These are phyloP conservation scores for Beauveria brongniartii DNA, from an alignment of 2,329 filamentous ascomycete genomes.

Conservation along the genomic window DNA sequence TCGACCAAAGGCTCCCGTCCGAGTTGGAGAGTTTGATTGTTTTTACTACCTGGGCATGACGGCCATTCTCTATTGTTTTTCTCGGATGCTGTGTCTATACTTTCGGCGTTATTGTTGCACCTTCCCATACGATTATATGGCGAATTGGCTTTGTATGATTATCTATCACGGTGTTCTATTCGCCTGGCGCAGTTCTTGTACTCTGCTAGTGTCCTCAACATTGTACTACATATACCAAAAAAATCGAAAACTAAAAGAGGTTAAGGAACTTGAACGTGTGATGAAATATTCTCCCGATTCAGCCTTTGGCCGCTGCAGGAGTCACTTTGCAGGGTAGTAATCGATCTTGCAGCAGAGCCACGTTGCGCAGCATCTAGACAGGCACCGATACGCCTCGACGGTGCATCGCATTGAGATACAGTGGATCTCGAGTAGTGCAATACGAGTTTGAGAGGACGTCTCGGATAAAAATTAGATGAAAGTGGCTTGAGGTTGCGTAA, in stretches of 20 bases:
- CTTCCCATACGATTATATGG: too few relatives aligned
- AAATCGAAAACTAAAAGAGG: neutral
- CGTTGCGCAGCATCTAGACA: neutral
- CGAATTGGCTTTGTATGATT: too few relatives aligned
- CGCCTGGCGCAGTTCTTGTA: too few relatives aligned
- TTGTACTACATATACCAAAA: neutral
- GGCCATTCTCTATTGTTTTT: neutral
- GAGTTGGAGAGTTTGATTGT: constrained; percentile 19
- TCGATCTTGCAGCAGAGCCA: neutral
- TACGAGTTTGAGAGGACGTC: neutral
- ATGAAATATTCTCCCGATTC: neutral
- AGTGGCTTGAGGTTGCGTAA: constrained; percentile 5
- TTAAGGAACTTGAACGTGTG: neutral
- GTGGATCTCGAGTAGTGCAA: neutral
- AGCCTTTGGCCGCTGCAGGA: neutral
- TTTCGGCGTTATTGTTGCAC: neutral
- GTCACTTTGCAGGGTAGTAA: neutral
- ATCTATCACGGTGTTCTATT: too few relatives aligned
- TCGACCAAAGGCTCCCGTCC: constrained; percentile 18
- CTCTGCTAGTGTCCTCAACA: too few relatives aligned
- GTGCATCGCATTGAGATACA: neutral
- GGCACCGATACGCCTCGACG: neutral
- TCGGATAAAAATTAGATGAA: neutral
- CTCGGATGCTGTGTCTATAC: neutral
- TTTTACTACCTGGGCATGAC: neutral